A percentile compares a stretch with the other conserved stretches of the same genome.
These are phyloP conservation scores for Smallanthus sonchifolius DNA, from an alignment of 129 eudicot genomes.

Conservation along the genomic window DNA sequence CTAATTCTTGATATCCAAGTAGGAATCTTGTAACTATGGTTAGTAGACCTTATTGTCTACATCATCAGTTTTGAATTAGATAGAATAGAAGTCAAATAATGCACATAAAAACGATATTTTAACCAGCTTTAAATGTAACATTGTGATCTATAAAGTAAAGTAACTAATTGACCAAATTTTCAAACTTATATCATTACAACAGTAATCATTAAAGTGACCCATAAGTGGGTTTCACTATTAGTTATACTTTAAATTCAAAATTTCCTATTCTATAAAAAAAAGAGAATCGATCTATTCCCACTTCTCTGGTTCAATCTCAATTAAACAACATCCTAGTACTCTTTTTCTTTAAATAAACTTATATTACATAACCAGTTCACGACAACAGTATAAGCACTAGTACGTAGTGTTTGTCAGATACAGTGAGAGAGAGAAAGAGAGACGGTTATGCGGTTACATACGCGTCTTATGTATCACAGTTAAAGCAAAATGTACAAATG, in stretches of 20 bases:
- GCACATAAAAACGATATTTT: neutral
- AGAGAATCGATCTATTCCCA: neutral
- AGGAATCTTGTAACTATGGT: neutral
- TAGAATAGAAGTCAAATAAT: neutral
- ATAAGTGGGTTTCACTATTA: neutral
- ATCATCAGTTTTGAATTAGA: neutral
- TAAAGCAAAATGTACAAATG: neutral
- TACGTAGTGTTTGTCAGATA: neutral
- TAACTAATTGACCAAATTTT: neutral
- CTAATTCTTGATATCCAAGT: neutral
- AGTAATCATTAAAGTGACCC: neutral
- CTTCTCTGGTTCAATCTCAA: neutral
- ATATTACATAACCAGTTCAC: neutral
- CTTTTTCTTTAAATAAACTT: neutral
- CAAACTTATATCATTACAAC: neutral
- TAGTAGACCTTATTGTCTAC: neutral
- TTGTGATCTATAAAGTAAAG: neutral
- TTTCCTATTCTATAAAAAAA: neutral
- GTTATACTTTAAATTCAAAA: neutral
- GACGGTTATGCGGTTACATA: neutral
- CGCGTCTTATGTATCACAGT: neutral
- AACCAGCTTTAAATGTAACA: neutral
- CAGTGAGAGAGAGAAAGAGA: neutral
- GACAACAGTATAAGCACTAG: neutral
- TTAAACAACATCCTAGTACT: neutral